Conservation (phyloP, 257 asterid genomes). For the Dorcoceras hygrometricum region DNA sequence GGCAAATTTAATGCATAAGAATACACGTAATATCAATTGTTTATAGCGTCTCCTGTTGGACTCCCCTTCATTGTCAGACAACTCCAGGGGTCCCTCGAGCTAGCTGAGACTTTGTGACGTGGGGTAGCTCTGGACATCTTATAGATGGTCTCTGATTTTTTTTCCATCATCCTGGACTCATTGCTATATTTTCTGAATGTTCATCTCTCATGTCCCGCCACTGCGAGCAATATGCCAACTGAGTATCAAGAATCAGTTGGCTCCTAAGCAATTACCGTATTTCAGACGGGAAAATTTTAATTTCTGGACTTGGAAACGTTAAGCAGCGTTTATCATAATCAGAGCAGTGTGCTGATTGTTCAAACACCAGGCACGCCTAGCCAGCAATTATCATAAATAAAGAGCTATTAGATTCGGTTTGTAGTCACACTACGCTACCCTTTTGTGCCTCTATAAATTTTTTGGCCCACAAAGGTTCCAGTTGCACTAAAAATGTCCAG, state of each 20-base stretch:
- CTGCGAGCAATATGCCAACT: conserved; percentile 1
- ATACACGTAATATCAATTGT: not conserved
- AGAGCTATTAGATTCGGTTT: not conserved
- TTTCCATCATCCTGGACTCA: conserved; percentile 1
- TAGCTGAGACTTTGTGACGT: too few species aligned
- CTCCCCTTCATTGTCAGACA: not conserved
- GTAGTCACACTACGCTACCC: conserved; percentile 1
- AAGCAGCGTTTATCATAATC: conserved; percentile 3
- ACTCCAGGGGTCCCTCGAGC: not conserved
- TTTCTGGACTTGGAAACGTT: not conserved
- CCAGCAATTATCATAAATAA: conserved; percentile 7
- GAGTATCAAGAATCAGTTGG: conserved; percentile 14
- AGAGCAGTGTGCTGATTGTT: not conserved
- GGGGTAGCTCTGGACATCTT: not conserved
- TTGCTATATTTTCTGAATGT: not conserved
- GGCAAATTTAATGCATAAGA: not conserved
- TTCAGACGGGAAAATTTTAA: not conserved
- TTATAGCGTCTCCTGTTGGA: too few species aligned
- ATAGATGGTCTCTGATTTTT: conserved; percentile 12
- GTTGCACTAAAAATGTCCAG: not conserved
- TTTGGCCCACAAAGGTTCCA: conserved; percentile 3
- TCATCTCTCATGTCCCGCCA: not conserved
- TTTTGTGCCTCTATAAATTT: conserved; percentile 5
- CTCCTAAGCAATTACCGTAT: conserved; percentile 1
- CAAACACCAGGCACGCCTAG: conserved; percentile 3